Evolutionary conservation across 495 filamentous ascomycete species (phyloP), one percentile per base, ranked within the genome.

Genomic region (Xylaria bambusicola): DNA sequence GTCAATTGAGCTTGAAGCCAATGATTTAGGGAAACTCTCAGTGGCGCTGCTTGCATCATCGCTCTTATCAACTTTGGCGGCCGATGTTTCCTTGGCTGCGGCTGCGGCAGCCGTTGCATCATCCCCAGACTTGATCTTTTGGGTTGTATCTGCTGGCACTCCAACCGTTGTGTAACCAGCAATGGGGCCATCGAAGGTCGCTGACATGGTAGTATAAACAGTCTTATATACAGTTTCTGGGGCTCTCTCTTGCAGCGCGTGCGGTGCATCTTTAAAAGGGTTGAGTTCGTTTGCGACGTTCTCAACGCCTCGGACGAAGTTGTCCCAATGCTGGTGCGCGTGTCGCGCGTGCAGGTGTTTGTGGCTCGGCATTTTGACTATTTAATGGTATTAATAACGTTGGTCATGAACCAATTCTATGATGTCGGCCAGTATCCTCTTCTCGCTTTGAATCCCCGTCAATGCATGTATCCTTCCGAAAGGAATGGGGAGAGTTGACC

Each of bases 121-220:
- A 2, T 51, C 49, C 23, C 53, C 44, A 51, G 45, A 41, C 47
- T 46, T 63, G 45, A 20, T 52, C 49, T 20, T 61, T 31, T 49
- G 58, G 62, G 65, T 59, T 26, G 46, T 54, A 29, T 66, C 57
- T 49, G 47, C 66, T 65, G 47, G 57, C 2, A 52, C 38, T 9
- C 47, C 47, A 41, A 76, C 38, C 7, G 85, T 87, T 44, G 76
- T 71, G 58, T 80, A 86, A 40, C 84, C 84, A 44, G 69, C 84
- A 44, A 85, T 70, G 1, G 78, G 73, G 13, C 84, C 85, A 31
- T 75, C 70, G 49, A 86, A 88, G 20, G 83, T 86, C 29, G 76
- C 65, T 6, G 74, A 54, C 42, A 81, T 73, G 9, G 86, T 88
- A 51, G 80, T 68, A 66, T 84, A 84, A 12, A 87, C 80, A 33